Percentiles rank a stretch among this genome's conserved stretches.
These are phyloP conservation scores for Tuber aestivum DNA, from an alignment of 495 filamentous ascomycete species.

Conservation along the genomic window DNA sequence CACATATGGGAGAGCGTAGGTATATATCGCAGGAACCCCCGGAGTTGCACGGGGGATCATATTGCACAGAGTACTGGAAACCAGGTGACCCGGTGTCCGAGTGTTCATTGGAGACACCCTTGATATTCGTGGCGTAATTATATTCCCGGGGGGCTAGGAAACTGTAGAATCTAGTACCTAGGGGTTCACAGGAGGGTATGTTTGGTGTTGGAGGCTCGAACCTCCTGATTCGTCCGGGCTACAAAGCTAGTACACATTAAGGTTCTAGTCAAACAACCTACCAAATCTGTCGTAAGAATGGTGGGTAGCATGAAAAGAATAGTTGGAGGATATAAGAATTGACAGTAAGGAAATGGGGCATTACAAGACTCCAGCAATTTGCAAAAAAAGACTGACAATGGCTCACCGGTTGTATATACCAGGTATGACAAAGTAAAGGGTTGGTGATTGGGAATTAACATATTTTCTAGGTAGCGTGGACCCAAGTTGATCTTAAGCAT, in stretches of 20 bases:
- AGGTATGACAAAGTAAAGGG: neutral
- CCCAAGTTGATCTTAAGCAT: neutral
- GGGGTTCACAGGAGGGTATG: neutral
- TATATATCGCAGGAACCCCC: too few species aligned
- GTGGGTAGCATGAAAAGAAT: neutral
- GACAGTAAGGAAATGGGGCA: neutral
- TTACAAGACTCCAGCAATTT: neutral
- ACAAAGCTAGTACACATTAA: neutral
- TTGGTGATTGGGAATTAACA: neutral
- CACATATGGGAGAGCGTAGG: too few species aligned
- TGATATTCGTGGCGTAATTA: neutral
- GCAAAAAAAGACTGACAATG: neutral
- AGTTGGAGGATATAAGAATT: neutral
- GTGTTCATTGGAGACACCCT: neutral
- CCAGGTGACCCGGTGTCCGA: neutral
- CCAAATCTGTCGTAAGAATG: neutral
- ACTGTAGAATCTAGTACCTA: neutral
- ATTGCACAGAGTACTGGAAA: neutral
- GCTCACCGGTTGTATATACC: neutral
- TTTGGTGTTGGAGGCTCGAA: neutral
- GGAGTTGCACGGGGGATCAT: neutral
- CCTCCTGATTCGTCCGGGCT: neutral
- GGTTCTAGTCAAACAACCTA: neutral
- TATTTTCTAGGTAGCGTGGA: neutral
- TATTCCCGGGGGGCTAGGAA: too few species aligned